A percentile compares a stretch with the other conserved stretches of the same genome.
Conservation (phyloP, 1,284 basidiomycete genomes). For the Gymnopus androsaceus region DNA sequence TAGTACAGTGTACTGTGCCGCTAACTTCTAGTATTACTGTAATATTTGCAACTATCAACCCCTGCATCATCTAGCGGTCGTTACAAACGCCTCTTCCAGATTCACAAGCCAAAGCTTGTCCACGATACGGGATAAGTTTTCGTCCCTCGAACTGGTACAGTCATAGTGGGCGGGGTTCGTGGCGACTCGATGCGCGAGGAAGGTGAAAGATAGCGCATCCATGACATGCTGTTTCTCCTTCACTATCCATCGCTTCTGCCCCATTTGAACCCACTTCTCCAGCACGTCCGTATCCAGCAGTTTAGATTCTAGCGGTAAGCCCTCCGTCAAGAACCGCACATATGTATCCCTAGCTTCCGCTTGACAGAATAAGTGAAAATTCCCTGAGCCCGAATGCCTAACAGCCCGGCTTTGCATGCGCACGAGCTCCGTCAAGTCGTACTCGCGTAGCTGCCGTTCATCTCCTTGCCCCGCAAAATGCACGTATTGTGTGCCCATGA, state of each 20-base stretch:
- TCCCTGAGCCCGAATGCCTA: conserved; percentile 60
- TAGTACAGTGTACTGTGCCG: no score
- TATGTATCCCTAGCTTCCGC: conserved; percentile 79
- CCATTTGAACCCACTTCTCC: conserved; percentile 52
- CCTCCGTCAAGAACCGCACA: conserved; percentile 80
- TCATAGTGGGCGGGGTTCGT: conserved; percentile 91
- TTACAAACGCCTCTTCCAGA: not conserved
- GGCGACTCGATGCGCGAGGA: conserved; percentile 69
- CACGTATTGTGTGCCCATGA: conserved; percentile 92
- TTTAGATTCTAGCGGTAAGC: conserved; percentile 86
- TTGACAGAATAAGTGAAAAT: conserved; percentile 87
- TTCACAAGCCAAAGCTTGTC: conserved; percentile 48
- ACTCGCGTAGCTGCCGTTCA: conserved; percentile 79
- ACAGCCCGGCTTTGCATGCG: conserved; percentile 91
- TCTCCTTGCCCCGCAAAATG: conserved; percentile 46
- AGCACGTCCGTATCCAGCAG: conserved; percentile 60
- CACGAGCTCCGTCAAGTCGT: conserved; percentile 79
- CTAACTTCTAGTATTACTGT: no score
- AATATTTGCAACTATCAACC: not conserved
- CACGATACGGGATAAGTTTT: conserved; percentile 70
- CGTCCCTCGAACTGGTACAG: conserved; percentile 45
- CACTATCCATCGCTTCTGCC: conserved; percentile 42
- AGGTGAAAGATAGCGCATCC: conserved; percentile 82
- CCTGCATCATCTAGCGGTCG: not conserved
- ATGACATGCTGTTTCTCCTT: conserved; percentile 68